Conservation (phyloP, 2,329 filamentous ascomycete species). For the Verticillium nubilum region DNA sequence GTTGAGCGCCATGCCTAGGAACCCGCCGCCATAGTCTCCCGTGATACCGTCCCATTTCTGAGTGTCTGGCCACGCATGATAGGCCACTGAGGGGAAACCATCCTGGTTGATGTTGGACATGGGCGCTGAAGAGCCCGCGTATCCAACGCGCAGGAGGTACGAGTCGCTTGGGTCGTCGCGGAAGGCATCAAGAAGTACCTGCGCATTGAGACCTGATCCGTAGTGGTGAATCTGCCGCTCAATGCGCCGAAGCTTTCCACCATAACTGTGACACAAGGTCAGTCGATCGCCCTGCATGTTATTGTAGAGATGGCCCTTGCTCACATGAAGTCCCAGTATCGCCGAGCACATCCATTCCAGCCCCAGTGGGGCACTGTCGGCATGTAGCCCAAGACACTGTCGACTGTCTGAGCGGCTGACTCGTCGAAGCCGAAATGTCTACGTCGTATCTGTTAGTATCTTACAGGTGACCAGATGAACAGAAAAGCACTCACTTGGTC, state of each 20-base stretch:
- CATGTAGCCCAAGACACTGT: slow-evolving; percentile 50
- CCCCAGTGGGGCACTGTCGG: slow-evolving; percentile 56
- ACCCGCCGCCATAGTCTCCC: slow-evolving; percentile 52
- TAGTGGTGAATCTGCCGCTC: slow-evolving; percentile 56
- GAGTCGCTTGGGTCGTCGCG: slow-evolving; percentile 37
- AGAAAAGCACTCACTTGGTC: slow-evolving; percentile 31
- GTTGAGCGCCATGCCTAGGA: slow-evolving; percentile 44
- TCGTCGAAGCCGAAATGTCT: slow-evolving; percentile 42
- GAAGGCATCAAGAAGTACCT: slow-evolving; percentile 48
- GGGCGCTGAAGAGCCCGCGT: slow-evolving; percentile 46
- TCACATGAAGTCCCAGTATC: slow-evolving; percentile 56
- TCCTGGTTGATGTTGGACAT: slow-evolving; percentile 49
- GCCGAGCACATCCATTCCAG: slow-evolving; percentile 55
- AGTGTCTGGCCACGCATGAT: slow-evolving; percentile 52
- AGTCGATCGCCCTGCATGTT: neutral
- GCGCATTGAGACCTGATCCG: slow-evolving; percentile 51
- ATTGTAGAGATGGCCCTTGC: slow-evolving; percentile 7
- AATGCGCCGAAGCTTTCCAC: slow-evolving; percentile 33
- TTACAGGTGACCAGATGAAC: neutral
- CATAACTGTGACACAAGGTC: slow-evolving; percentile 23
- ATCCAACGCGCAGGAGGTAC: slow-evolving; percentile 48
- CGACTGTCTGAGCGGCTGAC: slow-evolving; percentile 43
- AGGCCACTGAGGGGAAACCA: slow-evolving; percentile 49
- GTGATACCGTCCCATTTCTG: slow-evolving; percentile 51
- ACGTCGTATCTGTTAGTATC: neutral